Evolutionary conservation across 805 yeast species (phyloP), one percentile per base, ranked within the genome.

Genomic region (Vanderwaltozyma polyspora): DNA sequence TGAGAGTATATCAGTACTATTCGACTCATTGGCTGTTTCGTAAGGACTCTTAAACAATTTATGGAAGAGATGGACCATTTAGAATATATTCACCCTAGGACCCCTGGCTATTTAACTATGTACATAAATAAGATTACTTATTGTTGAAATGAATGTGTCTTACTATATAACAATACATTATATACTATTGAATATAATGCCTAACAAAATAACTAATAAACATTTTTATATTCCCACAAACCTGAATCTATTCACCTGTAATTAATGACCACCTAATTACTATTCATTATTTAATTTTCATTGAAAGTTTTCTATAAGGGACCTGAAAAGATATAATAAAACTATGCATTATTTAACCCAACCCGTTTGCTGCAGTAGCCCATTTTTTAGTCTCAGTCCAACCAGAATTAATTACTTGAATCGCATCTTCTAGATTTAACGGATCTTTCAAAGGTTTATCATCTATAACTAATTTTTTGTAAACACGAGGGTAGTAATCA

Each of bases 1-100:
- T 57, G 97, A 87, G 66, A 80, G 93, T 48, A 86, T 87, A 42
- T 83, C 94, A 27, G 94, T 87, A 15, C 65, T 87, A 49, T 87
- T 89, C 57, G 95, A 87, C 59, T 84, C 91, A 31, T 68, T 86
- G 43, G 81, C 87, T 31, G 72, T 60, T 28, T 44, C 58, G 34
- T 59, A 49, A 27, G n/a, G 12, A 16, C 15, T 13, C 14, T 25
- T 25, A 25, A 21, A 7, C 5, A 33, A 6, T 10, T 9, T n/a
- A n/a, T n/a, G n/a, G n/a, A n/a, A n/a, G 5, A 13, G 6, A 4
- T 13, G 27, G 9, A 25, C 5, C n/a, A 7, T 23, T 23, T 23
- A 6, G n/a, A 23, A 23, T 6, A 5, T 8, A 23, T 25, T 15
- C 7, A n/a, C 12, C n/a, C n/a, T n/a, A n/a, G n/a, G n/a, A n/a